Conservation (phyloP, 768 basidiomycete genomes). For the Clitopilus hobsonii region DNA sequence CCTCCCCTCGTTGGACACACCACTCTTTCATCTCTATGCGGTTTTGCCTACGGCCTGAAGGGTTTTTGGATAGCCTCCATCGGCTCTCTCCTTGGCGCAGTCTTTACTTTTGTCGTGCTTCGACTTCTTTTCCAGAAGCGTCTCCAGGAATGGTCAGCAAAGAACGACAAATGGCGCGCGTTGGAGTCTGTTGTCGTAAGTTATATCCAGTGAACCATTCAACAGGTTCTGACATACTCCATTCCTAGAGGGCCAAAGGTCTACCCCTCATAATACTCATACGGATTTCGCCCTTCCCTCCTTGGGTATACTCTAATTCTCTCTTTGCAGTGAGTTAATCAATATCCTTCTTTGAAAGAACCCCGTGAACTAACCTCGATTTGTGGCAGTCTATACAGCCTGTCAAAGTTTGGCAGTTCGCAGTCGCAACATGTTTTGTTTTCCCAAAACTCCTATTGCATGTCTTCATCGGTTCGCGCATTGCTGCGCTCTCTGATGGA, state of each 20-base stretch:
- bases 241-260: slow-evolving; percentile 60
- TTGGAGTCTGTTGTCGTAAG: slow-evolving; percentile 71
- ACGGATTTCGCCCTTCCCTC: slow-evolving; percentile 77
- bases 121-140: slow-evolving; percentile 53
- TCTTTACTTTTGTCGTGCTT: slow-evolving; percentile 54
- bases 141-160: slow-evolving; percentile 54
- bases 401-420: slow-evolving; percentile 73
- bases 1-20: slow-evolving; percentile 68
- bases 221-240: slow-evolving; percentile 6
- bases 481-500: slow-evolving; percentile 73
- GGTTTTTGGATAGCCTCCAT: slow-evolving; percentile 65
- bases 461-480: slow-evolving; percentile 74
- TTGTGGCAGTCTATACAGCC: slow-evolving; percentile 63
- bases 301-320: slow-evolving; percentile 84
- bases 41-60: slow-evolving; percentile 79
- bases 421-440: slow-evolving; percentile 64
- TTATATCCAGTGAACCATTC: too few species aligned
- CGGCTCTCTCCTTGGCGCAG: slow-evolving; percentile 62
- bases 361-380: background rate
- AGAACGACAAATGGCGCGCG: slow-evolving; percentile 73
- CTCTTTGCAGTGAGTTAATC: slow-evolving; percentile 61
- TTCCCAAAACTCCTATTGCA: slow-evolving; percentile 71
- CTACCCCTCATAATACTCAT: slow-evolving; percentile 80
- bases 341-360: background rate
- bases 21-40: slow-evolving; percentile 62